phyloP scores from a whole-genome alignment of 1,139 yeast species.

The Pichia sp. region DNA sequence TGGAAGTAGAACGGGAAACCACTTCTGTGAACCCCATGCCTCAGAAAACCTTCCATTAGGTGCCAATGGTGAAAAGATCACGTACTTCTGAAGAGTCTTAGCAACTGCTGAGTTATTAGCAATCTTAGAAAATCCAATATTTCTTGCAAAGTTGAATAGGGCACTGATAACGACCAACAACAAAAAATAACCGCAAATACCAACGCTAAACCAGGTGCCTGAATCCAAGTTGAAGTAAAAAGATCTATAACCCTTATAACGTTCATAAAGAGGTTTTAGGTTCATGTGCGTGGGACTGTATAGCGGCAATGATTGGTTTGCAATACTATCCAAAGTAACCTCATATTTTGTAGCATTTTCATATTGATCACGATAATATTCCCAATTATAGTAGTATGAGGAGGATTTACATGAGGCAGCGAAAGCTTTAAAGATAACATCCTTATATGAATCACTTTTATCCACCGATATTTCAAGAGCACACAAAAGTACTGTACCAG shows the following conservation, averaged over 20 bases:
- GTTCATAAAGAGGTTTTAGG: constrained; percentile 2
- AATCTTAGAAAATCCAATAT: constrained; percentile 11
- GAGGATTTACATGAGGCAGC: constrained; percentile 15
- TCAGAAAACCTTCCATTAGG: constrained; percentile 19
- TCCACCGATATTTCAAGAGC: constrained; percentile 13
- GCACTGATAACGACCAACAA: constrained; percentile 21
- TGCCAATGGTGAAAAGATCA: constrained; percentile 19
- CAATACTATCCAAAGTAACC: constrained; percentile 4
- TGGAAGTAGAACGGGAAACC: constrained; percentile 10
- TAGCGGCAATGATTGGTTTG: constrained; percentile 13
- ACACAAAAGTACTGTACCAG: constrained; percentile 25
- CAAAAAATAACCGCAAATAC: constrained; percentile 34
- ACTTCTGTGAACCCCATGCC: constrained; percentile 10
- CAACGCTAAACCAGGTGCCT: constrained; percentile 31
- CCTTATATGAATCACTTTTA: constrained; percentile 8
- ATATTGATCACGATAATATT: constrained; percentile 18
- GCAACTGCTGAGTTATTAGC: constrained; percentile 11
- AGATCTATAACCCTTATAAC: constrained; percentile 11
- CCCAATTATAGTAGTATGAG: constrained; percentile 9
- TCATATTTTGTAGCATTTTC: constrained; percentile 22
- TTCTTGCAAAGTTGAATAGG: constrained; percentile 22
- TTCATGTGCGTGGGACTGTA: constrained; percentile 15
- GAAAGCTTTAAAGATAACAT: no score
- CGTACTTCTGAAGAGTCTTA: constrained; percentile 16
- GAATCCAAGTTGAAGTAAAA: constrained; percentile 18